phyloP scores from a whole-genome alignment of 768 basidiomycete genomes.

The Lentinula boryana region DNA sequence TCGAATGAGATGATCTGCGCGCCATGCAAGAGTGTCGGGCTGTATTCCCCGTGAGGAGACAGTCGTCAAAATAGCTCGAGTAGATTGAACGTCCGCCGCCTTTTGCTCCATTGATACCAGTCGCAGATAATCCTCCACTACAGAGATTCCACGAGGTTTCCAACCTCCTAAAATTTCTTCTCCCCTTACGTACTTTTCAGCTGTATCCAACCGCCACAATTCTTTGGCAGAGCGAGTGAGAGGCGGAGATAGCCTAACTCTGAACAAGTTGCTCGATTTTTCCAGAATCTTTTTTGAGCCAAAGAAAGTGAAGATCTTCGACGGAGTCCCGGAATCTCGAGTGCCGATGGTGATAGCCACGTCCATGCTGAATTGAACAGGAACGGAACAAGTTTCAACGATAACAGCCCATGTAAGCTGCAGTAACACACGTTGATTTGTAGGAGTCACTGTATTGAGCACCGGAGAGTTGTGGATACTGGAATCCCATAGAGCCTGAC shows the following conservation, averaged over 20 bases:
- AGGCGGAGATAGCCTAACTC: constrained; percentile 74
- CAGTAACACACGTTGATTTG: constrained; percentile 74
- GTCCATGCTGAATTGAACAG: constrained; percentile 87
- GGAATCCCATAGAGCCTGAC: constrained; percentile 87
- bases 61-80: constrained; percentile 67
- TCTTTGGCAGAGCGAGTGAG: constrained; percentile 83
- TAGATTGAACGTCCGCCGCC: constrained; percentile 86
- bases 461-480: constrained; percentile 82
- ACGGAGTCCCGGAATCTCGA: constrained; percentile 82
- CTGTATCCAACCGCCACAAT: constrained; percentile 92
- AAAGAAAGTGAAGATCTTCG: constrained; percentile 70
- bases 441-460: constrained; percentile 78
- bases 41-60: constrained; percentile 43
- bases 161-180: constrained; percentile 81
- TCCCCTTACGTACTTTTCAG: constrained; percentile 90
- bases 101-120: constrained; percentile 66
- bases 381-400: constrained; percentile 79
- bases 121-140: constrained; percentile 80
- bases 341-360: constrained; percentile 77
- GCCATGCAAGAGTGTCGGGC: constrained; percentile 57
- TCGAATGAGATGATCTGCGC: constrained; percentile 55
- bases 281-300: constrained; percentile 70
- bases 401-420: constrained; percentile 74
- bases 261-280: constrained; percentile 82
- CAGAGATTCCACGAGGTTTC: constrained; percentile 83